These are phyloP conservation scores for Globisporangium radiosum DNA, from an alignment of 352 stramenopile species.

Conservation along the genomic window DNA sequence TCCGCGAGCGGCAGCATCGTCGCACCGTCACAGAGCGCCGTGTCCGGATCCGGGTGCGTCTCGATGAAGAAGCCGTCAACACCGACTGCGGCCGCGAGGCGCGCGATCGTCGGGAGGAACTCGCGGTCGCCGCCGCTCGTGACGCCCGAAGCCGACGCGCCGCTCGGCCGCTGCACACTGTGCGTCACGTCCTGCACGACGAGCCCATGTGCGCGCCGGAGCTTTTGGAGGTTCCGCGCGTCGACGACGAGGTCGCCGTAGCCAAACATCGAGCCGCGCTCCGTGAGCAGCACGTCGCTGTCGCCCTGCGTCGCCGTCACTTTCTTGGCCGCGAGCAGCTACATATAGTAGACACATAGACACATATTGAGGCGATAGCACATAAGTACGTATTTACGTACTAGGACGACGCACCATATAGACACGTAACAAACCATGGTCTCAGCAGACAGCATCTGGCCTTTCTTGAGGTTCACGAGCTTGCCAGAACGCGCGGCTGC, in stretches of 20 bases:
- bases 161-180: constrained; percentile 69
- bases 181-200: constrained; percentile 88
- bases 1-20: constrained; percentile 74
- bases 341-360: not conserved
- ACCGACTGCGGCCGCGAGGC: constrained; percentile 76
- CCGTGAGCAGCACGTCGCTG: constrained; percentile 75
- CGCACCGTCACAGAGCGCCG: constrained; percentile 56
- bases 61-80: constrained; percentile 89
- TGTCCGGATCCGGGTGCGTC: constrained; percentile 67
- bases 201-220: constrained; percentile 47
- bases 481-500: constrained; percentile 62
- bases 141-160: constrained; percentile 21
- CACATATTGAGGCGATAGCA: not conserved
- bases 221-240: constrained; percentile 68
- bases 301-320: constrained; percentile 52
- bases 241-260: constrained; percentile 87
- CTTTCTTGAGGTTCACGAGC: constrained; percentile 87
- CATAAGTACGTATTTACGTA: not conserved
- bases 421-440: constrained; percentile 38
- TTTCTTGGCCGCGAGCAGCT: constrained; percentile 76
- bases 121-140: constrained; percentile 70
- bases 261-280: constrained; percentile 84
- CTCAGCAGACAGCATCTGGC: constrained; percentile 80
- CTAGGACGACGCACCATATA: not conserved
- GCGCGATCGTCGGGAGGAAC: constrained; percentile 80